These are phyloP conservation scores for Umbelopsis ramanniana DNA, from an alignment of 192 early-diverging fungal genomes.

Conservation along the genomic window DNA sequence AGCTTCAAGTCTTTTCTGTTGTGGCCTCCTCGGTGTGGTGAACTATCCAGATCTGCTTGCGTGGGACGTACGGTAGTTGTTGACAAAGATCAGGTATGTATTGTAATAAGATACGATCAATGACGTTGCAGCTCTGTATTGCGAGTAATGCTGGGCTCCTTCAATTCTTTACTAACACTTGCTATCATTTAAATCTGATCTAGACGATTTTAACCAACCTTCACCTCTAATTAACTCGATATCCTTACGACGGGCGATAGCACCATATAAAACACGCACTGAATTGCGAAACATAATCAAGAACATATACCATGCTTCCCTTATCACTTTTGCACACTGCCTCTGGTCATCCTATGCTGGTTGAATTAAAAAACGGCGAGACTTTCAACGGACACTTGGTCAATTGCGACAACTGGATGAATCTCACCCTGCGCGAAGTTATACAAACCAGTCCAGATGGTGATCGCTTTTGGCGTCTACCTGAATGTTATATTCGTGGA, in stretches of 20 bases:
- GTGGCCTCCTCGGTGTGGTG: too few relatives aligned
- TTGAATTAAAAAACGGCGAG: conserved; percentile 98
- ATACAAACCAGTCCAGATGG: conserved; percentile 93
- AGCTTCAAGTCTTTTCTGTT: too few relatives aligned
- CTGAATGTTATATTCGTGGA: conserved; percentile 93
- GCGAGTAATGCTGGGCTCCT: too few relatives aligned
- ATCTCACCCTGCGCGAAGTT: conserved; percentile 92
- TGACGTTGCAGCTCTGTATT: too few relatives aligned
- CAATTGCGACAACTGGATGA: conserved; percentile 98
- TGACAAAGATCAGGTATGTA: too few relatives aligned
- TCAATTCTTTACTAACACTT: too few relatives aligned
- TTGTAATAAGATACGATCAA: too few relatives aligned
- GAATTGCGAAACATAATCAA: conserved; percentile 7
- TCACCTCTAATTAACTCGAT: neutral
- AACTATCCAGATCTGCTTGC: too few relatives aligned
- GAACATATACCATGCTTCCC: conserved; percentile 65
- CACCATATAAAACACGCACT: neutral
- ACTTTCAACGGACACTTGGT: conserved; percentile 98
- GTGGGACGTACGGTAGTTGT: too few relatives aligned
- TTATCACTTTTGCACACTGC: conserved; percentile 91
- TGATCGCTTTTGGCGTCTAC: conserved; percentile 90
- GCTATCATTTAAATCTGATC: too few relatives aligned
- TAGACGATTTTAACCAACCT: too few relatives aligned
- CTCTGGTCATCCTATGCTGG: conserved; percentile 86
- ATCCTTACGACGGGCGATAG: neutral